A percentile compares a stretch with the other conserved stretches of the same genome.
These are phyloP conservation scores for Globisporangium apiculatum DNA, from an alignment of 352 stramenopile genomes.

Conservation along the genomic window DNA sequence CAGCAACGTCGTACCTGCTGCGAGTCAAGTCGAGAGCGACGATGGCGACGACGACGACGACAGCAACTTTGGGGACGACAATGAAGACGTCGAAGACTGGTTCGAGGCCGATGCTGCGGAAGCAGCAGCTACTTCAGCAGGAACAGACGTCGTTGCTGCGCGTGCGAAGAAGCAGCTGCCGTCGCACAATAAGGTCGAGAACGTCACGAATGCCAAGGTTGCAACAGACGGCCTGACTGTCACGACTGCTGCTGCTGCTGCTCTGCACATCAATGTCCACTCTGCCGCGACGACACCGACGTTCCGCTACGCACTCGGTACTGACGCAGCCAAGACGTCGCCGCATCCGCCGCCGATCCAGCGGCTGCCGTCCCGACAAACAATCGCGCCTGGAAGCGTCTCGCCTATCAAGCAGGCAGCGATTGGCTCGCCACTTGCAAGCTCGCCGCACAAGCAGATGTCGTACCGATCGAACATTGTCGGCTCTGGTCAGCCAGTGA, in stretches of 20 bases:
- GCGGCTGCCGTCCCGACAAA: conserved; percentile 17
- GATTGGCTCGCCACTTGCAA: conserved; percentile 8
- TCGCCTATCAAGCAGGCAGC: conserved; percentile 9
- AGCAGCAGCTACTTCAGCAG: background rate
- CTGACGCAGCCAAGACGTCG: conserved; percentile 1
- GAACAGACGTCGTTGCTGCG: background rate
- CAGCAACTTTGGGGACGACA: conserved; percentile 22
- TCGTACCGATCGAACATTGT: conserved; percentile 53
- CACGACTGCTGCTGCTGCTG: background rate
- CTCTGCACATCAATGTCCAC: background rate
- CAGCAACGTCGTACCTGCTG: conserved; percentile 15
- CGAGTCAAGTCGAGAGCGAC: conserved; percentile 13
- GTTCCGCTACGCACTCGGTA: background rate
- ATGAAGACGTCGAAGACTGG: conserved; percentile 52
- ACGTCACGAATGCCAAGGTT: background rate
- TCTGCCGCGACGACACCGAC: conserved; percentile 7
- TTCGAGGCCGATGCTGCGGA: conserved; percentile 16
- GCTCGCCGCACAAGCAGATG: conserved; percentile 20
- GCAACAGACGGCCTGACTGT: too few species aligned
- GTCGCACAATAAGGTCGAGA: background rate
- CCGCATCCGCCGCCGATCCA: conserved; percentile 16
- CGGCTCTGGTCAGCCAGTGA: conserved; percentile 18
- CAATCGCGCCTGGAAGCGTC: conserved; percentile 7
- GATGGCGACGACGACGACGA: conserved; percentile 20
- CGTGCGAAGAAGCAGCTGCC: conserved; percentile 8